A percentile compares a stretch with the other conserved stretches of the same genome.
Evolutionary conservation across 2,329 filamentous ascomycete species (phyloP).

Genomic region (Fusarium sp.): DNA sequence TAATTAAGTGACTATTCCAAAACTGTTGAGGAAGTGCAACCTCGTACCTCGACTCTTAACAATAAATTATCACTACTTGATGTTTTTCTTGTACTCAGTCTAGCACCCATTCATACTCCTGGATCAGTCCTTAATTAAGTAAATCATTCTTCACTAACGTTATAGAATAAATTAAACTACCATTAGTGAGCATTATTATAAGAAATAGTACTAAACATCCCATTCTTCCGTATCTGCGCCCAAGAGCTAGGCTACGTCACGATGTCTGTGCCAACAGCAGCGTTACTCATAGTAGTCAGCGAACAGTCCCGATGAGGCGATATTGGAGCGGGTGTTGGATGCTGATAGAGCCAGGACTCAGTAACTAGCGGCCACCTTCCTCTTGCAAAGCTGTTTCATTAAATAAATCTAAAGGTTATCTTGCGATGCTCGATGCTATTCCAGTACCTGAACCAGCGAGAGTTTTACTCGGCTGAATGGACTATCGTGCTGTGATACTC

Average conservation of each 20-base stretch:
- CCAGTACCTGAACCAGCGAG: constrained; percentile 4
- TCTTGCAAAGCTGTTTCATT: constrained; percentile 6
- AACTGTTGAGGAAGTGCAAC: neutral
- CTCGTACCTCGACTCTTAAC: neutral
- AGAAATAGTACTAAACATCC: constrained; percentile 1
- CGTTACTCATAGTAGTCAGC: no score
- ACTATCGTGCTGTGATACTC: constrained; percentile 3
- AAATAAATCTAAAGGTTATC: constrained; percentile 8
- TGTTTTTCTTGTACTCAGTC: constrained; percentile 5
- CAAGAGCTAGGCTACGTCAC: no score
- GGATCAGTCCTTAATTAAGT: constrained; percentile 3
- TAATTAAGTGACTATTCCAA: neutral
- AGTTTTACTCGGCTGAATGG: constrained; percentile 9
- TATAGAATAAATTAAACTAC: constrained; percentile 3
- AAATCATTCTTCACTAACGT: constrained; percentile 12
- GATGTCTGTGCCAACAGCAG: no score
- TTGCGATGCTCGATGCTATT: neutral
- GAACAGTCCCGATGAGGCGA: no score
- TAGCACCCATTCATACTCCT: constrained; percentile 1
- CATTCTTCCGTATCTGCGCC: neutral
- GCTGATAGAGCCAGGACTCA: neutral
- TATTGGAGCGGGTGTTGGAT: no score
- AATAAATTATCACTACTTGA: constrained; percentile 9
- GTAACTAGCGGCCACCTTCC: constrained; percentile 7
- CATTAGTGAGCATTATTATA: constrained; percentile 1